Conservation (phyloP, 2,329 filamentous ascomycete genomes). For the Mycosphaerella sp. region DNA sequence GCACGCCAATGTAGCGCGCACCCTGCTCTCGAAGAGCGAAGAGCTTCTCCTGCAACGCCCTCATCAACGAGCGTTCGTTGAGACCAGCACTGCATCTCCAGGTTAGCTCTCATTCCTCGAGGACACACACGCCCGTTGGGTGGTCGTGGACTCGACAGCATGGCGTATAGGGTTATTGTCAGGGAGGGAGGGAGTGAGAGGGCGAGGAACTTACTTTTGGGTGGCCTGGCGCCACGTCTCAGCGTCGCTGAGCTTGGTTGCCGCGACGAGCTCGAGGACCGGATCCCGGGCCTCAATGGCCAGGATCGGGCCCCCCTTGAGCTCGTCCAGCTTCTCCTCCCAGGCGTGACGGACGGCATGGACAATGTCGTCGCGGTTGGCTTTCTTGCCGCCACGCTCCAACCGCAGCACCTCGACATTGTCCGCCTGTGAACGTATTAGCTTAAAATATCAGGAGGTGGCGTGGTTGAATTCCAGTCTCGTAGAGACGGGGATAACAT, state of each 20-base stretch:
- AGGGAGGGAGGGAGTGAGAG: background rate
- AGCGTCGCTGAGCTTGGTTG: slow-evolving; percentile 65
- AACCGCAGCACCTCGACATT: no score
- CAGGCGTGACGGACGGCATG: no score
- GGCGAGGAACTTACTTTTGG: slow-evolving; percentile 51
- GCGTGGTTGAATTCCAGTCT: no score
- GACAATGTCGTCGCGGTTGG: no score
- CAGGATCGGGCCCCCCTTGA: no score
- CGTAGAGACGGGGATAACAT: no score
- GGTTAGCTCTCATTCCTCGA: background rate
- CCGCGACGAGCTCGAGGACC: no score
- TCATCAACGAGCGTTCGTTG: slow-evolving; percentile 72
- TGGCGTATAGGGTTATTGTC: background rate
- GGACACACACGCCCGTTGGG: background rate
- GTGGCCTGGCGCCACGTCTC: slow-evolving; percentile 80
- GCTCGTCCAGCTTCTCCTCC: no score
- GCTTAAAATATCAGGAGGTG: no score
- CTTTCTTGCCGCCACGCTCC: no score
- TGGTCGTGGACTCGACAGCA: background rate
- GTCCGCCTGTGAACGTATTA: no score
- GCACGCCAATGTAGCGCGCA: slow-evolving; percentile 72
- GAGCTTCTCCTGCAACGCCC: slow-evolving; percentile 74
- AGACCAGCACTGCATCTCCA: slow-evolving; percentile 49
- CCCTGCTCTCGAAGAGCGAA: slow-evolving; percentile 53
- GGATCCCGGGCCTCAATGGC: no score